Conservation (phyloP, 140 eudicot species). For the Cichorium intybus region DNA sequence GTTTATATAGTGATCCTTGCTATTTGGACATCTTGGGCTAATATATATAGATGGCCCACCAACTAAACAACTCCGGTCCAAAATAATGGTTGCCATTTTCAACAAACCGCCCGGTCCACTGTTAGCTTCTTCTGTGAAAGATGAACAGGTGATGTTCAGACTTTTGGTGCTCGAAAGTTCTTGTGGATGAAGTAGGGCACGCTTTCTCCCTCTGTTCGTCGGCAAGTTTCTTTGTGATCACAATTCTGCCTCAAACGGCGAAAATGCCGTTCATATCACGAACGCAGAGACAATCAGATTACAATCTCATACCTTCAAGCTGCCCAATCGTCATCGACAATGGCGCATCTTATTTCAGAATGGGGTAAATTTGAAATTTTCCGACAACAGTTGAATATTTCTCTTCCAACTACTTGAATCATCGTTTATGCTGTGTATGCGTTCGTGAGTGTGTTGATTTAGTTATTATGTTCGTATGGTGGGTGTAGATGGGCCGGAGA, state of each 20-base stretch:
- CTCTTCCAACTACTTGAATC: background rate
- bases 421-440: background rate
- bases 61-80: no score
- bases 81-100: no score
- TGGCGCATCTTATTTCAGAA: conserved; percentile 94
- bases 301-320: conserved; percentile 55
- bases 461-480: background rate
- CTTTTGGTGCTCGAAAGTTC: conserved; percentile 23
- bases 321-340: conserved; percentile 94
- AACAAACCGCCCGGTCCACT: background rate
- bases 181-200: conserved; percentile 37
- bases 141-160: conserved; percentile 6
- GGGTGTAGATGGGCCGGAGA: conserved; percentile 95
- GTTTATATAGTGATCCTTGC: no score
- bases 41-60: no score
- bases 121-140: conserved; percentile 17
- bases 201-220: conserved; percentile 3
- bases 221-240: background rate
- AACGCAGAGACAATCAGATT: conserved; percentile 75
- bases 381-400: background rate
- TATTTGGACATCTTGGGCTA: no score
- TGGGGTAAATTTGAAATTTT: conserved; percentile 49
- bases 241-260: background rate
- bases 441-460: conserved; percentile 1
- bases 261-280: conserved; percentile 78